Conservation (phyloP, 192 early-diverging fungal species). For the Coemansia sp. region DNA sequence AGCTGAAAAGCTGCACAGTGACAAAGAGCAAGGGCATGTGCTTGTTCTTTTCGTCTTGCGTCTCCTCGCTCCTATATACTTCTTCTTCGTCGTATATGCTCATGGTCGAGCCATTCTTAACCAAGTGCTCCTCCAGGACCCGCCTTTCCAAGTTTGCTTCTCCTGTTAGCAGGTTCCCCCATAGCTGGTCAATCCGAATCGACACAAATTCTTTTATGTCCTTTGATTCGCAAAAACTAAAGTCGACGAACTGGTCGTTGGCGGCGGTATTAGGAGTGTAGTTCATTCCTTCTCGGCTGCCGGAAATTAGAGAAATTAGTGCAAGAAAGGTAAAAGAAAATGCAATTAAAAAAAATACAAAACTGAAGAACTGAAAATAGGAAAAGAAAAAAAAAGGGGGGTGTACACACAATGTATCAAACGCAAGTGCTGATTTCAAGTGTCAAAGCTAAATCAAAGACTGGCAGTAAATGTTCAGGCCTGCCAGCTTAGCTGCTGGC, state of each 20-base stretch:
- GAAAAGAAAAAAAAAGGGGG: background rate
- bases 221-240: slow-evolving; percentile 54
- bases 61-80: background rate
- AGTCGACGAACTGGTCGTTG: slow-evolving; percentile 50
- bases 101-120: slow-evolving; percentile 8
- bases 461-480: too few species aligned
- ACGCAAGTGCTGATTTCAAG: background rate
- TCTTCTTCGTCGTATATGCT: background rate
- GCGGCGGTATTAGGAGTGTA: slow-evolving; percentile 22
- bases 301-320: slow-evolving; percentile 1
- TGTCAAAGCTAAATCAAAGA: too few species aligned
- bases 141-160: slow-evolving; percentile 4
- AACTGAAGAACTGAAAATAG: background rate
- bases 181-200: slow-evolving; percentile 43
- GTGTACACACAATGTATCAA: background rate
- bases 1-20: slow-evolving; percentile 48
- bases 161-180: slow-evolving; percentile 26
- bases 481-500: too few species aligned
- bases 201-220: slow-evolving; percentile 51
- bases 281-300: slow-evolving; percentile 22
- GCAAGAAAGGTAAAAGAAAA: slow-evolving; percentile 6
- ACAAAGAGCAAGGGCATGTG: slow-evolving; percentile 21
- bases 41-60: background rate
- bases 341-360: slow-evolving; percentile 9
- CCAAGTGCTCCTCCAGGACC: slow-evolving; percentile 37